Conservation (phyloP, 208 protist genomes). For the Tritrichomonas foetus region DNA sequence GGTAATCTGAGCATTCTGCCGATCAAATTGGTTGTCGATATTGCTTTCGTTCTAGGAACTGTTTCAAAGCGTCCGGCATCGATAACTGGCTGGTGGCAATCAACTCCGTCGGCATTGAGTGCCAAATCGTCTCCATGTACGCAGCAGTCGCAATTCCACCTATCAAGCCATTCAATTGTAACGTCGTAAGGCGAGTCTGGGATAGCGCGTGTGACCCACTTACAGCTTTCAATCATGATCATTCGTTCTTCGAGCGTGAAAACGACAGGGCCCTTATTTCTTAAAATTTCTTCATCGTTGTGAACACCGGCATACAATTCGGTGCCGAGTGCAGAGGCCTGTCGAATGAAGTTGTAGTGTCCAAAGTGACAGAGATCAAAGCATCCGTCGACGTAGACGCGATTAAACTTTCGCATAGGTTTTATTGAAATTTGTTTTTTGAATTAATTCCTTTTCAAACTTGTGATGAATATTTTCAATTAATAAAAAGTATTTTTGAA, state of each 20-base stretch:
- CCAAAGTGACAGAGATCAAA: constrained; percentile 74
- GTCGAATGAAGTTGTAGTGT: constrained; percentile 70
- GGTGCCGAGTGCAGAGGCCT: constrained; percentile 62
- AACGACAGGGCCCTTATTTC: constrained; percentile 86
- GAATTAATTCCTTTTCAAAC: too few relatives aligned
- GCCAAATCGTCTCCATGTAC: constrained; percentile 96
- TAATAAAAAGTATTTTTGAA: too few relatives aligned
- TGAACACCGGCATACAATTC: constrained; percentile 91
- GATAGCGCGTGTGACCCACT: constrained; percentile 93
- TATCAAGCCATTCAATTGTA: constrained; percentile 61
- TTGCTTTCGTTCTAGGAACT: constrained; percentile 82
- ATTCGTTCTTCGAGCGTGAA: constrained; percentile 86
- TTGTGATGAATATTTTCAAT: too few relatives aligned
- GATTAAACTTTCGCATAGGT: neutral
- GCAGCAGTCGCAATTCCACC: constrained; percentile 75
- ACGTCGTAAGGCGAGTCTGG: constrained; percentile 80
- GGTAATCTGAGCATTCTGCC: constrained; percentile 90
- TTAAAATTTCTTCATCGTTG: constrained; percentile 82
- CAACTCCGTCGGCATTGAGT: constrained; percentile 59
- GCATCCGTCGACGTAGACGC: constrained; percentile 60
- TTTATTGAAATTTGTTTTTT: too few relatives aligned
- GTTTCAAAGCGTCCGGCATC: constrained; percentile 64
- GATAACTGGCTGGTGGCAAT: constrained; percentile 48
- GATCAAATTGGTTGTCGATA: constrained; percentile 95
- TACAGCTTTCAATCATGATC: constrained; percentile 79